A percentile compares a stretch with the other conserved stretches of the same genome.
Evolutionary conservation across 2,329 filamentous ascomycete genomes (phyloP).

Genomic region (Balansia obtecta): DNA sequence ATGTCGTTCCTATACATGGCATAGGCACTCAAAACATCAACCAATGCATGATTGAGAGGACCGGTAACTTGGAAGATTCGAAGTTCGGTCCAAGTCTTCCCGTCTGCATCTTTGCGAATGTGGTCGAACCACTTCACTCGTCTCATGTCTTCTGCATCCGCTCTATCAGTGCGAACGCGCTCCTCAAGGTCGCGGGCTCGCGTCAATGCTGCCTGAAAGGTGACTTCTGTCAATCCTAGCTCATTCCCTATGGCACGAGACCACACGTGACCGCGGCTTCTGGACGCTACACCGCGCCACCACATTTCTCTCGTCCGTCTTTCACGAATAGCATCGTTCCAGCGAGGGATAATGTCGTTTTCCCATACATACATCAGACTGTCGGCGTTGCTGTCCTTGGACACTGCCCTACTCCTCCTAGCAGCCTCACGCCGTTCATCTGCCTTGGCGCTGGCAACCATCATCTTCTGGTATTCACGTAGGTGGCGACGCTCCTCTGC

Average conservation of each 20-base stretch:
- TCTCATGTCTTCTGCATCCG: conserved; percentile 38
- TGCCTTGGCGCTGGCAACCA: conserved; percentile 49
- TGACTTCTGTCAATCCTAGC: conserved; percentile 51
- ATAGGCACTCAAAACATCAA: conserved; percentile 67
- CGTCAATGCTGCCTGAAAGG: conserved; percentile 57
- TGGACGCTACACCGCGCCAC: conserved; percentile 68
- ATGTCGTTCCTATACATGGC: conserved; percentile 74
- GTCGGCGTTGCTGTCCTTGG: conserved; percentile 41
- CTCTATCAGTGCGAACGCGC: conserved; percentile 38
- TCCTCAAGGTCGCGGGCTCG: conserved; percentile 52
- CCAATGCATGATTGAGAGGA: conserved; percentile 53
- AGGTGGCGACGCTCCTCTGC: conserved; percentile 85
- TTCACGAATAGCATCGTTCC: conserved; percentile 57
- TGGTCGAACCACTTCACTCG: conserved; percentile 49
- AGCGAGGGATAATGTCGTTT: conserved; percentile 62
- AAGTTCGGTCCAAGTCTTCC: conserved; percentile 57
- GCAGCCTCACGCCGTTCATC: conserved; percentile 46
- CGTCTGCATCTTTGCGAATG: conserved; percentile 51
- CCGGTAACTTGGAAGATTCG: conserved; percentile 57
- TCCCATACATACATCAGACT: conserved; percentile 57
- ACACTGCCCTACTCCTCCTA: conserved; percentile 37
- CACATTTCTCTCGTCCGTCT: conserved; percentile 62
- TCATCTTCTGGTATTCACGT: conserved; percentile 75
- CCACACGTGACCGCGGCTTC: conserved; percentile 60
- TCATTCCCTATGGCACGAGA: conserved; percentile 60